These are phyloP conservation scores for Nepenthes gracilis DNA, from an alignment of 148 eudicot genomes.

Conservation along the genomic window DNA sequence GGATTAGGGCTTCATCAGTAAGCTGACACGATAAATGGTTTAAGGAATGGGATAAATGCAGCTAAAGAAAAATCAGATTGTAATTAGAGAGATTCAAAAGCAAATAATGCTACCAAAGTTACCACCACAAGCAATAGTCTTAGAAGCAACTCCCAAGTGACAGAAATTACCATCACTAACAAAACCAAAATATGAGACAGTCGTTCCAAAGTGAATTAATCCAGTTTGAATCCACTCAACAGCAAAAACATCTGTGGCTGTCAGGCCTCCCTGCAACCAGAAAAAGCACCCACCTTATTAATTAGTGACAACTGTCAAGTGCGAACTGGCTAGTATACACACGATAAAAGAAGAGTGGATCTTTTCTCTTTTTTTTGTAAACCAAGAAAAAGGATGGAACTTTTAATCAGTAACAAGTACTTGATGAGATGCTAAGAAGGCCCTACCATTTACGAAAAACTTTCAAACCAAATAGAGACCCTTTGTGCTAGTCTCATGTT, in stretches of 20 bases:
- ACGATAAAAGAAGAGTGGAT: background rate
- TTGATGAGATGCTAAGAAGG: no score
- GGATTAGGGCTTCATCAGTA: no score
- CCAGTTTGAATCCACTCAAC: conserved; percentile 90
- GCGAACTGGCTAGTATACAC: background rate
- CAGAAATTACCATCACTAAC: conserved; percentile 67
- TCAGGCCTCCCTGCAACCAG: conserved; percentile 79
- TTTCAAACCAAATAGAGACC: no score
- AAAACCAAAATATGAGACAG: conserved; percentile 86
- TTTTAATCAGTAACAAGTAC: no score
- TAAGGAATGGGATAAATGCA: no score
- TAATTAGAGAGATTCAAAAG: background rate
- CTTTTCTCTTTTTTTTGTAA: background rate
- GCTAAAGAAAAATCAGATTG: no score
- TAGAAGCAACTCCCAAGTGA: background rate
- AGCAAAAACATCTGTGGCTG: conserved; percentile 92
- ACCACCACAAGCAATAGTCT: background rate
- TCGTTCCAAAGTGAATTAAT: conserved; percentile 69
- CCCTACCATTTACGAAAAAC: no score
- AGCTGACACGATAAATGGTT: no score
- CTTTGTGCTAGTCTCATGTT: no score
- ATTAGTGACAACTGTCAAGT: background rate
- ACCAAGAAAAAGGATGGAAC: background rate
- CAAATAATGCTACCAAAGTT: background rate
- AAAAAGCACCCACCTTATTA: background rate